Evolutionary conservation across 2,329 filamentous ascomycete species (phyloP), one percentile per base, ranked within the genome.

Genomic region (Rhynchosporium graminicola): DNA sequence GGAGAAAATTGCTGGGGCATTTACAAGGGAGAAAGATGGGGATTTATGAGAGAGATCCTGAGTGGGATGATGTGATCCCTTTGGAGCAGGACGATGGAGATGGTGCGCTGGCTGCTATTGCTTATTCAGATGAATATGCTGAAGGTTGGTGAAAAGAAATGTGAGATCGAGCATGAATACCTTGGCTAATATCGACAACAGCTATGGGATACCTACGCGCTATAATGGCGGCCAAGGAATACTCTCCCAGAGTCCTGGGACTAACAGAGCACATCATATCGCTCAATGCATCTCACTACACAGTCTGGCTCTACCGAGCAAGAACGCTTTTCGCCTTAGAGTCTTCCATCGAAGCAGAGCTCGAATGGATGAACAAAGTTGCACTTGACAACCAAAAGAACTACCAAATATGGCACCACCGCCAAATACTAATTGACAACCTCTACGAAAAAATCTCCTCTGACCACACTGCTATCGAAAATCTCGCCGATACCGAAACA

Each of bases 221-320:
- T 65, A 85, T 97, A 69, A 99, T 99, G 94, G 90, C 91, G 13
- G 82, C 80, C 54, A 89, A 96, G 74, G 95, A 99, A 77, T 84
- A 89, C 79, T 92, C 90, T 29, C 83, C 88, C 28, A 85, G 95
- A 54, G 90, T 87, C 42, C 82, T 99, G 48, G 83, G 81, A 38
- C 84, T 99, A 65, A 99, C 95, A 4, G 89, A 92, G 74, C 87
- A 94, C 76, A 87, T 99, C 73, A 98, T 99, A 74, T 81, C 82
- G 64, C 87, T 97, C 83, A 99, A 99, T 76, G 91, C 95, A 15
- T 93, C 95, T 0, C 95, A 99, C 79, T 99, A 99, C 79, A 99
- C 95, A 15, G 94, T 98, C 65, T 99, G 95, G 95, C 86, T 98
- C 28, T 99, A 96, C 80, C 90, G 95, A 65, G 92, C 93, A 69